Base-by-base conservation (phyloP, 2,329 filamentous ascomycete species). In the Cytospora paraplurivora region DNA sequence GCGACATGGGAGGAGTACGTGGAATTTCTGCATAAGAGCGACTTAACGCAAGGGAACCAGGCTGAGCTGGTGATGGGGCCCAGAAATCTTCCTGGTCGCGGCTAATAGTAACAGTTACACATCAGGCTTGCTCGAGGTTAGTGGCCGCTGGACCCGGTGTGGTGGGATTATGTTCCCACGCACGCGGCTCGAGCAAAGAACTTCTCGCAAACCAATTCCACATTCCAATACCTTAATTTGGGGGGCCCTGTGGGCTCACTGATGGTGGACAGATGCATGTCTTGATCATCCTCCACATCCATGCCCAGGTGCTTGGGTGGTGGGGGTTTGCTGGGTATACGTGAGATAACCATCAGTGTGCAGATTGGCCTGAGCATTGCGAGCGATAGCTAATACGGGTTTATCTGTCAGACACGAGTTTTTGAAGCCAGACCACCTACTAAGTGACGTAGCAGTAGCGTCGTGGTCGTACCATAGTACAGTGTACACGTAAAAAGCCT, bases 81-180 rank as follows among this genome's bases (percentile, higher is more conserved):
- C 50, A 60, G 58, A 52, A 54, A 60, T n/a, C 17, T 19, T 44
- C 41, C 41, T 60, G 58, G 58, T 52, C 37, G 37, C 44, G 35
- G 58, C 58, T 60, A 60, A 41, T 50, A 60, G 54, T 60, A 60
- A 41, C 58, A 60, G 54, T 27, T 44, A 19, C 21, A 50, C 33
- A 47, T 35, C 37, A 52, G 51, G 58, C 58, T 47, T 60, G 37
- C 54, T 47, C 32, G 27, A 27, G 27, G 27, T 27, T 27, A 27
- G 58, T 49, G 58, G 58, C 27, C 38, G 51, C 35, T 38, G 58
- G 58, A 12, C 51, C 58, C 58, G 55, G 34, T 41, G 17, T 37
- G 38, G 58, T 61, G 58, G 51, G 32, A 61, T 44, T 59, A 7
- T 27, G n/a, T n/a, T 11, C 38, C 58, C 58, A 51, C 13, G 49